These are phyloP conservation scores for Ceratocystis papillata DNA, from an alignment of 2,329 filamentous ascomycete species.

Conservation along the genomic window DNA sequence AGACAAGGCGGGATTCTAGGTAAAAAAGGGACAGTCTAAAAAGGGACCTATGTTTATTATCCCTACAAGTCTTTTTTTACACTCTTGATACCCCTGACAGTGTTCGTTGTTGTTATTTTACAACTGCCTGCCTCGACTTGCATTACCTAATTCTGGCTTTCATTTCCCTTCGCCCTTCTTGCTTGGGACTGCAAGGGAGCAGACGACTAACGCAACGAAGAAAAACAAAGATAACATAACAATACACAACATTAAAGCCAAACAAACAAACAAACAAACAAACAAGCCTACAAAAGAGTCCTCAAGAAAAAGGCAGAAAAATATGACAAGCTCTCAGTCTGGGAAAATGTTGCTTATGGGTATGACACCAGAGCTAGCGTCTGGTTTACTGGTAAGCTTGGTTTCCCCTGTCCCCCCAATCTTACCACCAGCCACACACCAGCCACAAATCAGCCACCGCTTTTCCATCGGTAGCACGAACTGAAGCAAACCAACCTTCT, in stretches of 20 bases:
- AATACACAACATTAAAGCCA: neutral
- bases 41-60: neutral
- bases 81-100: too few relatives aligned
- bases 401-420: constrained; percentile 1
- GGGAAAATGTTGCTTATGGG: neutral
- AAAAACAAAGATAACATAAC: constrained; percentile 4
- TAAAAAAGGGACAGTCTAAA: neutral
- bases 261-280: constrained; percentile 13
- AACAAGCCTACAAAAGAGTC: neutral
- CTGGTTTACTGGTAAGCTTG: constrained; percentile 29
- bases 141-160: neutral
- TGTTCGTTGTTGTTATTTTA: too few relatives aligned
- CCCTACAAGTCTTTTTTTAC: too few relatives aligned
- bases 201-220: neutral
- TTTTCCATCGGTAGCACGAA: neutral
- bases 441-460: constrained; percentile 14
- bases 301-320: constrained; percentile 1
- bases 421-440: constrained; percentile 14
- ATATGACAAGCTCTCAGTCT: neutral
- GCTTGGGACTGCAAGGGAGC: neutral
- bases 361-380: constrained; percentile 15
- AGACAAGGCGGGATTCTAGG: neutral
- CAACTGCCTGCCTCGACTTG: too few relatives aligned
- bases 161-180: neutral
- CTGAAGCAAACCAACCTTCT: neutral